Evolutionary conservation across 2,329 filamentous ascomycete genomes (phyloP).

Genomic region (Pseudocercospora crystallina): DNA sequence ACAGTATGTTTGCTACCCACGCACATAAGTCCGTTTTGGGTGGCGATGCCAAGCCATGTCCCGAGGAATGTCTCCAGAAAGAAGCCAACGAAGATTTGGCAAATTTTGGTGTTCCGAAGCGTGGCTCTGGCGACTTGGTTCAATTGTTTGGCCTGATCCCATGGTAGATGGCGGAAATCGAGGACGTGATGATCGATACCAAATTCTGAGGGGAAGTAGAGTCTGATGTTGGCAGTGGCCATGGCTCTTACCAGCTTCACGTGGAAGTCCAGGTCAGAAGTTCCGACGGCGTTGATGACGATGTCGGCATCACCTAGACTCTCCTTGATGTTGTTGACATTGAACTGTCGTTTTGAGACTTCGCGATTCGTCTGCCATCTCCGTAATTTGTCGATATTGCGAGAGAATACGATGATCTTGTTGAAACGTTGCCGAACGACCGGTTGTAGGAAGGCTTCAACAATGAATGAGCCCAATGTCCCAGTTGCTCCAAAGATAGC

Average conservation of each 20-base stretch:
- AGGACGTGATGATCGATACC: conserved; percentile 8
- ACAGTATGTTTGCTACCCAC: conserved; percentile 8
- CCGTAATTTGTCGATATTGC: conserved; percentile 2
- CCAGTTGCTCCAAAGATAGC: conserved; percentile 12
- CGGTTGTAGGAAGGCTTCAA: conserved; percentile 2
- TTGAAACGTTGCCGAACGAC: neutral
- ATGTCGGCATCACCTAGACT: conserved; percentile 3
- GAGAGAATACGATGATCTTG: conserved; percentile 1
- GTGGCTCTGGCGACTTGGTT: neutral
- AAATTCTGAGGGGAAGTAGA: conserved; percentile 12
- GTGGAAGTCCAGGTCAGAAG: conserved; percentile 4
- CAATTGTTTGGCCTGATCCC: conserved; percentile 6
- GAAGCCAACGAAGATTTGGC: conserved; percentile 9
- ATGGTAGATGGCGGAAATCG: conserved; percentile 9
- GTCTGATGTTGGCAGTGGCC: neutral
- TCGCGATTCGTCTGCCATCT: neutral
- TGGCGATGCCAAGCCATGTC: conserved; percentile 7
- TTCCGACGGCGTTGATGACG: conserved; percentile 7
- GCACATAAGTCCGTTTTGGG: neutral
- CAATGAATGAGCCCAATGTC: conserved; percentile 1
- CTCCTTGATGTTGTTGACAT: neutral
- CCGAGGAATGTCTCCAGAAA: conserved; percentile 7
- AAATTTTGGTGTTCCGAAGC: conserved; percentile 6
- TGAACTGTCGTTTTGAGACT: neutral
- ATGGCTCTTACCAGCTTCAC: conserved; percentile 5